A percentile compares a stretch with the other conserved stretches of the same genome.
Conservation (phyloP, 228 moss, liverwort and hornwort species). For the Sphagnum magellanicum region DNA sequence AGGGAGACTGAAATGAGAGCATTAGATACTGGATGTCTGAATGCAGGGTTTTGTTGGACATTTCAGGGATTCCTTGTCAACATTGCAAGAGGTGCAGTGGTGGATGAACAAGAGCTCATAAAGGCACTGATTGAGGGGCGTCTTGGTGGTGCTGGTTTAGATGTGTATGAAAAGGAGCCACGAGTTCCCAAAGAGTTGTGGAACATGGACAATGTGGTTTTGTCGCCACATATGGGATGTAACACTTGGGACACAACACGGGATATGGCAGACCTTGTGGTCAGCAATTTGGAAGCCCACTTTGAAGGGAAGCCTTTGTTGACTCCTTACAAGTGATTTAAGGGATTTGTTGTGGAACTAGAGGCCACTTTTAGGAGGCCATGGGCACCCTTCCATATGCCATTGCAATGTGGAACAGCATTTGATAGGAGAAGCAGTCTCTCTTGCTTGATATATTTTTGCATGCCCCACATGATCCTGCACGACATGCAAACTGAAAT, state of each 20-base stretch:
- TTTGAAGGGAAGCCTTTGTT: constrained; percentile 63
- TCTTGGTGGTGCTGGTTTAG: constrained; percentile 78
- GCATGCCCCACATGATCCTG: no score
- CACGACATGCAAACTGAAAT: no score
- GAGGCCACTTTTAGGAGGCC: no score
- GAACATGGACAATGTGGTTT: constrained; percentile 64
- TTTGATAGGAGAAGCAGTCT: no score
- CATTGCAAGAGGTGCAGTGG: constrained; percentile 67
- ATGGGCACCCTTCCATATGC: no score
- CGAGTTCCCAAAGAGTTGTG: constrained; percentile 70
- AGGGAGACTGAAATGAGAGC: no score
- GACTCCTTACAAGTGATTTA: constrained; percentile 41
- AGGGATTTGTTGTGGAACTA: not conserved
- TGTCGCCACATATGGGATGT: constrained; percentile 66
- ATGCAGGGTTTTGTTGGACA: not conserved
- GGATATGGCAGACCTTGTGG: constrained; percentile 65
- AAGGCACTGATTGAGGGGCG: constrained; percentile 73
- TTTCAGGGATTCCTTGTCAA: constrained; percentile 64
- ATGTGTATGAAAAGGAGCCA: constrained; percentile 76
- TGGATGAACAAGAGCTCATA: constrained; percentile 73
- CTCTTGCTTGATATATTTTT: no score
- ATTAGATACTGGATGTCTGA: no score
- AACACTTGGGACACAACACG: constrained; percentile 53
- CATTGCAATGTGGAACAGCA: no score
- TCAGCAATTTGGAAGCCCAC: constrained; percentile 68